phyloP scores from a whole-genome alignment of 2,329 filamentous ascomycete genomes.

The Fusarium keratoplasticum region DNA sequence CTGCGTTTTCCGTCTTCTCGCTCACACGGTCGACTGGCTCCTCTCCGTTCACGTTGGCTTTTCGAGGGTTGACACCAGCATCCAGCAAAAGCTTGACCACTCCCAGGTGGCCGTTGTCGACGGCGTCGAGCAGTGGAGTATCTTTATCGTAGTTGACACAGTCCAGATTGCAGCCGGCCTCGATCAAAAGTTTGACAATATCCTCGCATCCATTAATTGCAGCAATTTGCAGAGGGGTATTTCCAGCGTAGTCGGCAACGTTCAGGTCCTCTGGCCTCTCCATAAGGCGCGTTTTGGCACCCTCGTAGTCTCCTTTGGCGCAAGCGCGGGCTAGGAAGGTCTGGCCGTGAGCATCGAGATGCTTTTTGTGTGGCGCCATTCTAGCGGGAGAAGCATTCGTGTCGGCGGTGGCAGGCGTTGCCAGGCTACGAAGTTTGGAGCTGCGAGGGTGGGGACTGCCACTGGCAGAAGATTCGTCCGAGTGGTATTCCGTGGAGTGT shows the following conservation, averaged over 20 bases:
- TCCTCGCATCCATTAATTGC: conserved; percentile 86
- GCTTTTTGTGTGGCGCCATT: conserved; percentile 81
- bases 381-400: conserved; percentile 75
- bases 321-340: conserved; percentile 92
- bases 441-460: conserved; percentile 70
- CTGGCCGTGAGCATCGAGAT: conserved; percentile 91
- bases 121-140: conserved; percentile 93
- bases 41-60: conserved; percentile 91
- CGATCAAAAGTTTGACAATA: conserved; percentile 88
- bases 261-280: conserved; percentile 91
- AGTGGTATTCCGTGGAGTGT: conserved; percentile 73
- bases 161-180: conserved; percentile 86
- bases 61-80: conserved; percentile 90
- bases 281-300: conserved; percentile 77
- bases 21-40: conserved; percentile 89
- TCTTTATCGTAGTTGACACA: conserved; percentile 85
- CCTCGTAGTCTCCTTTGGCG: conserved; percentile 84
- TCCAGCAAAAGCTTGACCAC: conserved; percentile 87
- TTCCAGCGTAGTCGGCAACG: conserved; percentile 92
- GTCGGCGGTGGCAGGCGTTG: conserved; percentile 67
- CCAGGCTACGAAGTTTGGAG: conserved; percentile 67
- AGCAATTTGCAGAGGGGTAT: conserved; percentile 94
- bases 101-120: conserved; percentile 92
- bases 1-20: conserved; percentile 79
- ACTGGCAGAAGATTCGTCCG: conserved; percentile 73